Conservation (phyloP, 495 filamentous ascomycete species). For the Letharia lupina region DNA sequence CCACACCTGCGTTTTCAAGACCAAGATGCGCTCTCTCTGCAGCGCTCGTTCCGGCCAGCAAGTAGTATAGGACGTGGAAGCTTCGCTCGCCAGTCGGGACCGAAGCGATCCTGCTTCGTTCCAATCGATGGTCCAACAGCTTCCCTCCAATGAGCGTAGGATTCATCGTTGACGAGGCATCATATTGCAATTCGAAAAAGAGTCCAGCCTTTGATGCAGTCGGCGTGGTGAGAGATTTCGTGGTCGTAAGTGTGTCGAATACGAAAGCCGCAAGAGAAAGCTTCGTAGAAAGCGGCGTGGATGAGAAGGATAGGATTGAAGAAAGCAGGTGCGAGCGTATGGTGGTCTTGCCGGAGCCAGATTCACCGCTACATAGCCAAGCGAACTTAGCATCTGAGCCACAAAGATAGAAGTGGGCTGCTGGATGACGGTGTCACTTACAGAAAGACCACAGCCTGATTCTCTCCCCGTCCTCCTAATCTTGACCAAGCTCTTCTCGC, state of each 20-base stretch:
- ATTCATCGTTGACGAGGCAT: conserved; percentile 70
- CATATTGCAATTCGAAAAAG: conserved; percentile 93
- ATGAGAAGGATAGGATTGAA: conserved; percentile 73
- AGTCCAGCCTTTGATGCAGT: conserved; percentile 93
- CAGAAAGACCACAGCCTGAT: conserved; percentile 88
- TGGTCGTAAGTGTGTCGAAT: conserved; percentile 92
- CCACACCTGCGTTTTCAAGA: conserved; percentile 49
- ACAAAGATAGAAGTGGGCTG: too few relatives aligned
- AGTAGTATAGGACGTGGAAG: conserved; percentile 93
- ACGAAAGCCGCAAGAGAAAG: conserved; percentile 87
- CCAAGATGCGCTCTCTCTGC: conserved; percentile 87
- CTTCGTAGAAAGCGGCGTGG: conserved; percentile 86
- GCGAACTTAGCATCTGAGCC: conserved; percentile 1
- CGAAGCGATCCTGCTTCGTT: conserved; percentile 78
- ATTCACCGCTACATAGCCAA: conserved; percentile 62
- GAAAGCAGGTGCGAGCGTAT: conserved; percentile 80
- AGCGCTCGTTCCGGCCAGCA: conserved; percentile 81
- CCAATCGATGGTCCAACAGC: conserved; percentile 83
- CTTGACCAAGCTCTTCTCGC: conserved; percentile 75
- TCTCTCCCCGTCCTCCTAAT: conserved; percentile 81
- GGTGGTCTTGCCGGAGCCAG: conserved; percentile 91
- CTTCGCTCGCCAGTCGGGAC: conserved; percentile 94
- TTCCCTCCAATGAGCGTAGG: conserved; percentile 89
- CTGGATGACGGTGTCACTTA: conserved; percentile 39
- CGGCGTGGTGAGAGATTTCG: conserved; percentile 91